Conservation (phyloP, 306 rosid species). For the Vigna radiata region DNA sequence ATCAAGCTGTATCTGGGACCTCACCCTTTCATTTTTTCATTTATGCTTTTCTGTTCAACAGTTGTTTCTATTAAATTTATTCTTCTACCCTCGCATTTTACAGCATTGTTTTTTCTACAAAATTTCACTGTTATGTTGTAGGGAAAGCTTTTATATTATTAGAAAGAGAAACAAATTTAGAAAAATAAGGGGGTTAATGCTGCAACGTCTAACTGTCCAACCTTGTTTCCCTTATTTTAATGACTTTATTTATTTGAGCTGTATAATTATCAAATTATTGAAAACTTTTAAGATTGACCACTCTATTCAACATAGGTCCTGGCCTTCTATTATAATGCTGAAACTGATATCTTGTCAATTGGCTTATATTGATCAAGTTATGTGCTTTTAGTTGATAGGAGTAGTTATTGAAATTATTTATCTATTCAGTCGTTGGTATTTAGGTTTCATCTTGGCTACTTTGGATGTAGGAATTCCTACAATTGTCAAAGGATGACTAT, state of each 20-base stretch:
- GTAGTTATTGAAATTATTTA: slow-evolving; percentile 7
- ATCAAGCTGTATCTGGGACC: slow-evolving; percentile 20
- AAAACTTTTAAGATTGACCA: slow-evolving; percentile 7
- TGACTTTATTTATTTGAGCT: not conserved
- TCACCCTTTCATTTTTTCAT: not conserved
- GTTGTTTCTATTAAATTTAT: slow-evolving; percentile 1
- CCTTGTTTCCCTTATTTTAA: slow-evolving; percentile 16
- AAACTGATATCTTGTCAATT: slow-evolving; percentile 24
- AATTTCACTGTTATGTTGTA: not conserved
- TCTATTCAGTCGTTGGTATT: slow-evolving; percentile 5
- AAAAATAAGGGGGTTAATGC: slow-evolving; percentile 23
- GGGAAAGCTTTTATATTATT: slow-evolving; percentile 2
- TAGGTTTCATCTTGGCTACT: slow-evolving; percentile 29
- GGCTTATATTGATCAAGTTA: slow-evolving; percentile 5
- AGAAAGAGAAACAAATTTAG: not conserved
- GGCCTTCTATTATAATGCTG: not conserved
- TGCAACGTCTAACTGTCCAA: slow-evolving; percentile 21
- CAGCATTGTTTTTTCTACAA: not conserved
- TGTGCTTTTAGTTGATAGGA: not conserved
- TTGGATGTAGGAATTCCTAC: slow-evolving; percentile 58
- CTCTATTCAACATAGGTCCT: not conserved
- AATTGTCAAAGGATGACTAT: slow-evolving; percentile 80
- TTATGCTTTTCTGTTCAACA: not conserved
- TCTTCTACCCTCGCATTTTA: not conserved
- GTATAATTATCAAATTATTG: slow-evolving; percentile 20